Percentiles rank a stretch among this genome's conserved stretches.
Evolutionary conservation across 192 early-diverging fungal genomes (phyloP).

Genomic region (Phlyctochytrium bullatum): DNA sequence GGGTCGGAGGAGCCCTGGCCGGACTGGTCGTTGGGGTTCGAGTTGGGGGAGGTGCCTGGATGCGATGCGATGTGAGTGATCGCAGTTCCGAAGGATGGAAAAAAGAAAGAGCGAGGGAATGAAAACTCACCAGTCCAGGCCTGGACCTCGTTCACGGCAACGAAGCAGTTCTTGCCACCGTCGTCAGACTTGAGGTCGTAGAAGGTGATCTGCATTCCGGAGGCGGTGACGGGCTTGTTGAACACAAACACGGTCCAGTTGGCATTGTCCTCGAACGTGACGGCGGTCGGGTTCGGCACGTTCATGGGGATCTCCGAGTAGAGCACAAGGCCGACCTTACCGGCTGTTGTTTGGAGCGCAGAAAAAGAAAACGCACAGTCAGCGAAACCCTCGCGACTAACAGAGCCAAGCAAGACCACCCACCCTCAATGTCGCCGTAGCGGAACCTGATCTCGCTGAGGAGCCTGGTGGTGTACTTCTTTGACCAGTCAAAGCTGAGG

Average conservation of each 20-base stretch:
- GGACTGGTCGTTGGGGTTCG: background rate
- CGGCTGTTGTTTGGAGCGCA: background rate
- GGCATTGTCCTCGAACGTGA: background rate
- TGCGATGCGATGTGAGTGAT: background rate
- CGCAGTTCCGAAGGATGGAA: background rate
- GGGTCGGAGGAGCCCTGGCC: background rate
- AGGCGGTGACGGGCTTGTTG: constrained; percentile 6
- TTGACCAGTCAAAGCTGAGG: constrained; percentile 11
- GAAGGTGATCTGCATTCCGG: constrained; percentile 11
- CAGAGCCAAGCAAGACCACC: no score
- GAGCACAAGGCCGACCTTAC: constrained; percentile 7
- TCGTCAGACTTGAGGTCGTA: constrained; percentile 5
- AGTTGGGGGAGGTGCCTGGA: constrained; percentile 3
- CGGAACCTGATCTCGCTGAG: constrained; percentile 12
- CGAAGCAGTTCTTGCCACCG: constrained; percentile 10
- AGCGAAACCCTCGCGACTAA: no score
- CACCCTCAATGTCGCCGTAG: constrained; percentile 14
- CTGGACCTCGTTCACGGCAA: constrained; percentile 6
- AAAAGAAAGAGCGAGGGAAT: no score
- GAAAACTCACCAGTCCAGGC: constrained; percentile 21
- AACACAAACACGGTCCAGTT: constrained; percentile 13
- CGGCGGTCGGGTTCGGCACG: background rate
- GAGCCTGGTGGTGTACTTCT: constrained; percentile 9
- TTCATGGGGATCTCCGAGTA: constrained; percentile 10
- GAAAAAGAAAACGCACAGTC: no score